These are phyloP conservation scores for Candida adriatica DNA, from an alignment of 805 yeast genomes.

Conservation along the genomic window DNA sequence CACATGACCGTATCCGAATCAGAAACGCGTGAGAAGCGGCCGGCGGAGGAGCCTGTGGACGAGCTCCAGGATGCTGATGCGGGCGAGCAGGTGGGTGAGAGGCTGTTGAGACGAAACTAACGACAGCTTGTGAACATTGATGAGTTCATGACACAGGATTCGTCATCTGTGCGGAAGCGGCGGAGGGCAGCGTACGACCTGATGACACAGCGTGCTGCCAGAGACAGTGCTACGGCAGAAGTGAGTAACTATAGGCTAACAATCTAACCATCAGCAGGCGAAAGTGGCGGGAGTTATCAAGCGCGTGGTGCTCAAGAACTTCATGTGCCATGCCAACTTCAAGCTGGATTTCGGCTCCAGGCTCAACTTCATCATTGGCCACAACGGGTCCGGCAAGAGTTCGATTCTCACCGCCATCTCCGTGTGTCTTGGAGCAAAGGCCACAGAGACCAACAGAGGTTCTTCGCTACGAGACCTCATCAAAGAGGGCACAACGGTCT, in stretches of 20 bases:
- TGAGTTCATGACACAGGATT: constrained; percentile 15
- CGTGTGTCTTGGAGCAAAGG: constrained; percentile 84
- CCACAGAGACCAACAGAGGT: constrained; percentile 83
- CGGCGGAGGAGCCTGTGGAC: constrained; percentile 6
- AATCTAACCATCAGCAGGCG: background rate
- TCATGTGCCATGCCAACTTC: constrained; percentile 87
- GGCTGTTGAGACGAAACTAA: background rate
- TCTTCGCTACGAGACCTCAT: constrained; percentile 61
- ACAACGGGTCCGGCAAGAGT: constrained; percentile 88
- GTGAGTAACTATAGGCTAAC: background rate
- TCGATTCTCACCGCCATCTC: constrained; percentile 85
- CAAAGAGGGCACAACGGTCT: constrained; percentile 65
- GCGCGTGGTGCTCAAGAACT: constrained; percentile 57
- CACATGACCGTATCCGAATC: background rate
- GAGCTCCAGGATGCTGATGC: constrained; percentile 9
- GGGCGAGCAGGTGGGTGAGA: too few relatives aligned
- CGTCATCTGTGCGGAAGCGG: constrained; percentile 6
- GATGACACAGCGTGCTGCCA: constrained; percentile 14
- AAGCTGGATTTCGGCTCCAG: constrained; percentile 69
- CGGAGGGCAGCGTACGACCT: constrained; percentile 2
- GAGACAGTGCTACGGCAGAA: constrained; percentile 2
- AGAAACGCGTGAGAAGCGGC: background rate
- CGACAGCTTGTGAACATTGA: constrained; percentile 13
- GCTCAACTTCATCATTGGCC: constrained; percentile 81
- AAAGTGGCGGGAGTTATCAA: constrained; percentile 57